These are phyloP conservation scores for Nemania sp. DNA, from an alignment of 2,329 filamentous ascomycete genomes.

Conservation along the genomic window DNA sequence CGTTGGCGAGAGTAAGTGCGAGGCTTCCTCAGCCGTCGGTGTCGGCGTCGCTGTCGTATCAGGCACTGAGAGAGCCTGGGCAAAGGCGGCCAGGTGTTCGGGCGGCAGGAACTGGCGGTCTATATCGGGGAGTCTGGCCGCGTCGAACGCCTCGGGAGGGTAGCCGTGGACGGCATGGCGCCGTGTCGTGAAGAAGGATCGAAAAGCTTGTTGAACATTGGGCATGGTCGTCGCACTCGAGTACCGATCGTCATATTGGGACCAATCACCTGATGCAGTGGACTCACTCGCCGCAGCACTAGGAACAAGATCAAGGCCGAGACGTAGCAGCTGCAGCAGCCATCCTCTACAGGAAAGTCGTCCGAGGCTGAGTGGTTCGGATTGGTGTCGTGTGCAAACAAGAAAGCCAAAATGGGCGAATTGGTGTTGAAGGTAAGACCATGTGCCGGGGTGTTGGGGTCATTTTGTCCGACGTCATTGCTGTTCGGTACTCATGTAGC, in stretches of 20 bases:
- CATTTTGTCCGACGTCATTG: conserved; percentile 23
- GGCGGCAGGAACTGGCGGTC: conserved; percentile 75
- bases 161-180: conserved; percentile 57
- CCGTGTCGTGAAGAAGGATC: conserved; percentile 31
- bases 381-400: too few relatives aligned
- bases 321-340: too few relatives aligned
- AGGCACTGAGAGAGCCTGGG: conserved; percentile 78
- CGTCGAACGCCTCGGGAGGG: conserved; percentile 67
- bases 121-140: conserved; percentile 73
- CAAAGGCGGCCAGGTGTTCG: conserved; percentile 76
- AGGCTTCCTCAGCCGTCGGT: conserved; percentile 53
- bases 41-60: conserved; percentile 60
- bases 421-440: too few relatives aligned
- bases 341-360: too few relatives aligned
- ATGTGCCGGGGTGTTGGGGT: conserved; percentile 18
- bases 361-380: too few relatives aligned
- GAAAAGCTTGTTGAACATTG: conserved; percentile 27
- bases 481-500: background rate
- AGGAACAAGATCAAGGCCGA: too few relatives aligned
- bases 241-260: conserved; percentile 26
- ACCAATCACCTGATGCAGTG: background rate
- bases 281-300: too few relatives aligned
- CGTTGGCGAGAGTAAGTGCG: conserved; percentile 41
- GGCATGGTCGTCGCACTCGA: conserved; percentile 31
- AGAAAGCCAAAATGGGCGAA: too few relatives aligned